Base-by-base conservation (phyloP, 352 stramenopile species). In the Phytophthora meadii region DNA sequence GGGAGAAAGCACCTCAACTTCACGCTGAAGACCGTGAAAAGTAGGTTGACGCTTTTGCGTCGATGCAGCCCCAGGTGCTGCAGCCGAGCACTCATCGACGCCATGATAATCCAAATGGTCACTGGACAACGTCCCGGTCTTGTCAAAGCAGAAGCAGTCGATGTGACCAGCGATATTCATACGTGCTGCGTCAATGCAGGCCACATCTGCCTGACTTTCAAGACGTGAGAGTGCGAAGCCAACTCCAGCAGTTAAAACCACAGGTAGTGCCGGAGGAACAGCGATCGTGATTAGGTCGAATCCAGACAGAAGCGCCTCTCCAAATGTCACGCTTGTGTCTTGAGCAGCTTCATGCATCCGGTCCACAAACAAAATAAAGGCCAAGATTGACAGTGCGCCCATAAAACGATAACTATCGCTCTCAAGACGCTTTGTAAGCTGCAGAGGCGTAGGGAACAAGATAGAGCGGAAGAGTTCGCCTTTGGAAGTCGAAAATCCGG, bases 141-240 rank as follows among this genome's bases (percentile, higher is more conserved):
- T 94, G 66, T 94, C 86, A 41, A 94, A 94, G 61, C 84, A 93
- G 36, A 93, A 93, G 45, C 77, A 89, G 41, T 90, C 70, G 5
- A 94, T 54, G 45, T 94, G 84, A 0, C 86, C 86, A 0, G 78
- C 76, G 22, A 92, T 61, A 59, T 92, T 92, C 63, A 94, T 78
- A 2, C 84, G 79, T 49, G 90, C 73, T 12, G 85, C 72, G 60
- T 94, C 79, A 37, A 94, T 87, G 60, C 85, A 94, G 51, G 84
- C 85, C 25, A 94, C 77, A 17, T 73, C 78, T 65, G 54, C 81
- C 2, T 61, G 64, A 3, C 58, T 47, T 40, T 80, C 59, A 9
- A 94, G 74, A 1, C 83, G 76, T 14, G 67, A 78, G 30, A 89
- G 69, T 8, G 85, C 84, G 49, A 91, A 90, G 5, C 78, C 85